A percentile compares a stretch with the other conserved stretches of the same genome.
These are phyloP conservation scores for Mucor indicus DNA, from an alignment of 371 early-diverging fungal species.

Conservation along the genomic window DNA sequence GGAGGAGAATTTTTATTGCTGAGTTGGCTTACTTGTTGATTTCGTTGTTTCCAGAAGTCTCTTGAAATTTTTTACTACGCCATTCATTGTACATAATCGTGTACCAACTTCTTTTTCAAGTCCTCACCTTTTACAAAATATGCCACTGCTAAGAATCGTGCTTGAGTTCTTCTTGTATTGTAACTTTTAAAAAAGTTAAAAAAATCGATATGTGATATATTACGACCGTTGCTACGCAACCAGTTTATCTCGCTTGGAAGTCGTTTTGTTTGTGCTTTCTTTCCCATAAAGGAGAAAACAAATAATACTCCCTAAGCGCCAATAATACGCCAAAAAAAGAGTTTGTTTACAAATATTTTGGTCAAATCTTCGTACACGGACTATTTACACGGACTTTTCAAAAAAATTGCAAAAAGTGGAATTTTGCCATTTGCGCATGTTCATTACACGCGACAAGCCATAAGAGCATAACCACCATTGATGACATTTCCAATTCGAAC, in stretches of 20 bases:
- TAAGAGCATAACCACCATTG: no score
- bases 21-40: background rate
- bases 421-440: no score
- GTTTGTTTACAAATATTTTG: no score
- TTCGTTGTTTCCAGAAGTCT: conserved; percentile 10
- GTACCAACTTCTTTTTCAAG: conserved; percentile 3
- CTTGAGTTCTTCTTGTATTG: conserved; percentile 4
- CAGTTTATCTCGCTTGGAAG: conserved; percentile 12
- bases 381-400: no score
- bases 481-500: no score
- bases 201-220: background rate
- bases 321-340: no score
- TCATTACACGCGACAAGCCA: no score
- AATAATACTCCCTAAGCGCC: no score
- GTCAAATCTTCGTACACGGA: no score
- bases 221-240: conserved; percentile 4
- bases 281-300: background rate
- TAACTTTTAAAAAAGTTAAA: background rate
- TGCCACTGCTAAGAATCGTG: conserved; percentile 4
- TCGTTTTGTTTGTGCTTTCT: conserved; percentile 5
- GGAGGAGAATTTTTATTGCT: background rate
- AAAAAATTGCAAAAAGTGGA: no score
- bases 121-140: conserved; percentile 3
- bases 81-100: conserved; percentile 7
- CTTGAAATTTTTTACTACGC: conserved; percentile 1